Percentiles rank a stretch among this genome's conserved stretches.
These are phyloP conservation scores for Mycena latifolia DNA, from an alignment of 768 basidiomycete genomes.

Conservation along the genomic window DNA sequence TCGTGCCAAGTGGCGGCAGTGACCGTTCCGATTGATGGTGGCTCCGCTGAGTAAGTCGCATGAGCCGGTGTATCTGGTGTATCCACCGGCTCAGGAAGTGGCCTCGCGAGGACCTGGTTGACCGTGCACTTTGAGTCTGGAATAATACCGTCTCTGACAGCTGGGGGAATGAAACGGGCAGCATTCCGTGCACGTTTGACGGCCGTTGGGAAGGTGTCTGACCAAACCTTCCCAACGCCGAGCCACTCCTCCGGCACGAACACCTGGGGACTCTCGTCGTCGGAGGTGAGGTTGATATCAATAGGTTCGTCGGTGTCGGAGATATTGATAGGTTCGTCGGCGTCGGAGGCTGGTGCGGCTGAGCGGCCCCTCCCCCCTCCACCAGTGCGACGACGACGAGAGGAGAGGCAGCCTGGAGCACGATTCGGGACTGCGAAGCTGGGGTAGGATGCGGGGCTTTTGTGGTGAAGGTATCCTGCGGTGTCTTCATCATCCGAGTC, in stretches of 20 bases:
- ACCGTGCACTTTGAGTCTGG: background rate
- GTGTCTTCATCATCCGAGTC: background rate
- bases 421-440: too few relatives aligned
- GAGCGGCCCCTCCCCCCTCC: too few relatives aligned
- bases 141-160: background rate
- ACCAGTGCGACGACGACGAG: too few relatives aligned
- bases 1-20: background rate
- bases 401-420: too few relatives aligned
- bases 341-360: too few relatives aligned
- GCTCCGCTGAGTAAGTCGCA: background rate
- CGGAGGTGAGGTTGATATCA: background rate
- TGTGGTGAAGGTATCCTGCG: too few relatives aligned
- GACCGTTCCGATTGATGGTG: background rate
- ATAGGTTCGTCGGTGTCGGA: background rate
- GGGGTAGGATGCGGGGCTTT: background rate
- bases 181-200: constrained; percentile 1
- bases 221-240: background rate
- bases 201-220: background rate
- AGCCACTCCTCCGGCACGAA: background rate
- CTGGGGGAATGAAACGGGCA: constrained; percentile 1
- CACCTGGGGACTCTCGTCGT: background rate
- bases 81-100: background rate
- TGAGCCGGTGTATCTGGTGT: background rate
- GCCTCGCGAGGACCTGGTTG: background rate
- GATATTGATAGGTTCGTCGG: too few relatives aligned